A percentile compares a stretch with the other conserved stretches of the same genome.
phyloP scores from a whole-genome alignment of 225 moss, liverwort and hornwort species.

The Thuidium tamariscinum region DNA sequence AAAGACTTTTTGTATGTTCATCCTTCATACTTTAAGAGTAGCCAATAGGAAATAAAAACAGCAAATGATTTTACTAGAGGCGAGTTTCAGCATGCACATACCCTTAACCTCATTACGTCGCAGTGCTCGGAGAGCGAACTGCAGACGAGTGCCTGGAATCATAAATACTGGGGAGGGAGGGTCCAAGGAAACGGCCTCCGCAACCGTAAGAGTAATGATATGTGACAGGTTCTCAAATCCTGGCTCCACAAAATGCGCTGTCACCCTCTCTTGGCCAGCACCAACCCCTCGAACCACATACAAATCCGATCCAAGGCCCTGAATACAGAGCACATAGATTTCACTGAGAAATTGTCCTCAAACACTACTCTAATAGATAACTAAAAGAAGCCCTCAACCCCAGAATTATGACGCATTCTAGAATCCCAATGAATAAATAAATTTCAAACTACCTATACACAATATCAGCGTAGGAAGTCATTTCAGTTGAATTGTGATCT shows the following conservation, averaged over 20 bases:
- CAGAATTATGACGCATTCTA: neutral
- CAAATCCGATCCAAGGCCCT: slow-evolving; percentile 89
- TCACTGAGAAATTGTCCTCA: neutral
- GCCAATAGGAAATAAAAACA: neutral
- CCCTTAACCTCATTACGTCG: slow-evolving; percentile 78
- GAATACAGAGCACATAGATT: neutral
- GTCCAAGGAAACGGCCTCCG: slow-evolving; percentile 80
- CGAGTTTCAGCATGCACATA: slow-evolving; percentile 6
- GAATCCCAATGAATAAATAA: neutral
- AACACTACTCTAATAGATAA: neutral
- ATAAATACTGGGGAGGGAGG: slow-evolving; percentile 89
- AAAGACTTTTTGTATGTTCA: neutral
- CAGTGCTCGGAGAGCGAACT: slow-evolving; percentile 71
- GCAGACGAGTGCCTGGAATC: slow-evolving; percentile 81
- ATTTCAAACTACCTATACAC: neutral
- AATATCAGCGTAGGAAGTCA: neutral
- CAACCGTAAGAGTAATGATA: slow-evolving; percentile 75
- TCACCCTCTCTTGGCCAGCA: slow-evolving; percentile 83
- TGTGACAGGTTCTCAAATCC: slow-evolving; percentile 70
- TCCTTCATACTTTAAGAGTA: neutral
- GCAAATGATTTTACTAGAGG: neutral
- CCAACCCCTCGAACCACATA: slow-evolving; percentile 84
- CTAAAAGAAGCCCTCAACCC: neutral
- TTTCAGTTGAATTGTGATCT: neutral
- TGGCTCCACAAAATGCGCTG: slow-evolving; percentile 77